Evolutionary conservation across 2,329 filamentous ascomycete genomes (phyloP), one percentile per base, ranked within the genome.

Genomic region (Botryotinia narcissicola): DNA sequence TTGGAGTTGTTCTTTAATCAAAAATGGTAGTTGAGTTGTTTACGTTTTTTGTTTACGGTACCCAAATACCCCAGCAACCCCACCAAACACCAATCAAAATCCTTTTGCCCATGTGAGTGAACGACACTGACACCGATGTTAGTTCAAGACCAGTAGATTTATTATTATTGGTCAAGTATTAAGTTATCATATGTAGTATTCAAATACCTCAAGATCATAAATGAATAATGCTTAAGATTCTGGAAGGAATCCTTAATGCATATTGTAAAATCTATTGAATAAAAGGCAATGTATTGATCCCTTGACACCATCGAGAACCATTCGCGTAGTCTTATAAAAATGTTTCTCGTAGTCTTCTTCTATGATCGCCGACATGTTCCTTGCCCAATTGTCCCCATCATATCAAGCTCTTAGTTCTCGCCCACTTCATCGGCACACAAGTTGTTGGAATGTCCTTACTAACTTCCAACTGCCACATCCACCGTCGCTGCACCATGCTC

Each of bases 21-120:
- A 57, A 68, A 35, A 68, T 29, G 32, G 32, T 29, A 20, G 14
- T 57, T 57, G 32, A 16, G 22, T 57, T 69, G 66, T 69, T 69
- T 69, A 59, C 66, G 6, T 57, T 69, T 69, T 48, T 44, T 59
- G 48, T 42, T 54, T 57, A 57, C 51, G 5, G 14, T 9, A 29
- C 51, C n/a, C 51, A 57, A 57, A 57, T 29, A 57, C 66, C 66
- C n/a, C 25, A 32, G 48, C 66, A 69, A 69, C 66, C 66, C 29
- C 51, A 64, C 16, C 42, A 44, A 14, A 40, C 35, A 61, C 51
- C 51, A 61, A 61, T 61, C 22, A 37, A 61, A 61, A 61, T 25
- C 22, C 35, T 37, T 16, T 12, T 40, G 22, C 16, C 35, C 5
- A 40, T 57, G 20, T 22, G 32, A 37, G 18, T 61, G 32, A 37